These are phyloP conservation scores for Pleurotus tuoliensis DNA, from an alignment of 768 basidiomycete genomes.

Conservation along the genomic window DNA sequence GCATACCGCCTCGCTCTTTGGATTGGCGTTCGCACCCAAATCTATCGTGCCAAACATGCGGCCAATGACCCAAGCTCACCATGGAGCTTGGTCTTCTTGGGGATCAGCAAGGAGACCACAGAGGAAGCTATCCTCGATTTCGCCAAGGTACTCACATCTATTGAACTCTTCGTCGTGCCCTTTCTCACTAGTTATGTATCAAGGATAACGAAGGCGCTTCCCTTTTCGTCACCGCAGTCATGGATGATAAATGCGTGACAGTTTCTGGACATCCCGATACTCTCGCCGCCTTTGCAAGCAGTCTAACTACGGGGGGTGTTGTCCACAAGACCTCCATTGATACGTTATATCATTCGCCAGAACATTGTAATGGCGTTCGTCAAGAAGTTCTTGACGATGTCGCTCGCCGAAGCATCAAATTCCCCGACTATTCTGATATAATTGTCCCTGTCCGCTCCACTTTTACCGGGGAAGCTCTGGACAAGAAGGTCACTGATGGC, in stretches of 20 bases:
- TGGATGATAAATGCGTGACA: slow-evolving; percentile 44
- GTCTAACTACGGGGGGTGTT: slow-evolving; percentile 28
- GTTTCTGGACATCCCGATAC: slow-evolving; percentile 56
- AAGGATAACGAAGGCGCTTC: slow-evolving; percentile 12
- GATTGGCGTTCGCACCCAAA: slow-evolving; percentile 36
- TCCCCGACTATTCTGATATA: slow-evolving; percentile 47
- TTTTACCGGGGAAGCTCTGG: slow-evolving; percentile 34
- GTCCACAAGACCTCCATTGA: slow-evolving; percentile 43
- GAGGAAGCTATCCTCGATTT: slow-evolving; percentile 15
- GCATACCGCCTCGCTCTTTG: slow-evolving; percentile 39
- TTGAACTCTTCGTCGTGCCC: slow-evolving; percentile 17
- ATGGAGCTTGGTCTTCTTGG: slow-evolving; percentile 44
- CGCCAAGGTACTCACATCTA: slow-evolving; percentile 8
- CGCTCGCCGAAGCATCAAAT: slow-evolving; percentile 37
- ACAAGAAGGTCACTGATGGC: slow-evolving; percentile 14
- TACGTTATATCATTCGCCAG: slow-evolving; percentile 49
- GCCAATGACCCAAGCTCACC: slow-evolving; percentile 23
- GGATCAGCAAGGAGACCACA: slow-evolving; percentile 17
- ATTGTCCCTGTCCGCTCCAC: slow-evolving; percentile 45
- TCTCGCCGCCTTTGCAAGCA: slow-evolving; percentile 37
- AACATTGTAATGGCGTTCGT: slow-evolving; percentile 27
- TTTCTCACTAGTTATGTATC: slow-evolving; percentile 4
- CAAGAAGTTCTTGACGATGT: slow-evolving; percentile 42
- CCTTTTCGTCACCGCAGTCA: slow-evolving; percentile 48
- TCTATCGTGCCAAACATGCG: slow-evolving; percentile 19